Base-by-base conservation (phyloP, 164 flowering plant species). In the Platanus orientalis region DNA sequence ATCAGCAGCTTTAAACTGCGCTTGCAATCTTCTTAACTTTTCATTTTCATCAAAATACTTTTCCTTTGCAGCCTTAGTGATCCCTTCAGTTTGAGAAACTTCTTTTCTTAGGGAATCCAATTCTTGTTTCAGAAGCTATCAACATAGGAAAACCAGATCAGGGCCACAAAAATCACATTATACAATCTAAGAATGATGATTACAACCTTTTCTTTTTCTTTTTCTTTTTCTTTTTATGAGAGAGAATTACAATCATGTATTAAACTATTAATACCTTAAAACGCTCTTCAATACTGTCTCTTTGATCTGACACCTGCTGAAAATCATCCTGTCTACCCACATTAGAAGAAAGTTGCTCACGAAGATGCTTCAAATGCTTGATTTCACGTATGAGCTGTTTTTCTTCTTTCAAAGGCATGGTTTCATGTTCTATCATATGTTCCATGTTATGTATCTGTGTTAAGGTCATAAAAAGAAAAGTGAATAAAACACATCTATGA, bases 361-460 rank as follows among this genome's bases (percentile, higher is more conserved):
- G 84, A 26, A 45, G 64, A 53, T 71, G 73, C 72, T 82, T 92
- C 79, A 86, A 64, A 71, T 79, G 86, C 69, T 89, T 87, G 63
- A 92, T 89, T 64, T 87, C 92, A 34, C 88, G 92, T 70, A 92
- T 78, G 40, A 78, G 62, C 49, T 82, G 85, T 69, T 82, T 92
- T 74, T 92, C 97, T 69, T 90, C 96, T 62, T 76, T 84, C 66
- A 92, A 67, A 39, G 83, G 75, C 74, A 86, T 70, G 42, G 97
- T 90, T 72, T 87, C 97, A 65, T 92, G 98, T 68, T 84, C 75
- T 28, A 90, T 82, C 75, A 16, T 80, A 64, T 79, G 88, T 66
- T 87, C 88, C 83, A 85, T 83, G 47, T 63, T 72, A 26, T 64
- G 69, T 70, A 92, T 83, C 98, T 92, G 79, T 29, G 49, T 63